Evolutionary conservation across 2,329 filamentous ascomycete species (phyloP), one percentile per base, ranked within the genome.

Genomic region (Clonostachys rosea): DNA sequence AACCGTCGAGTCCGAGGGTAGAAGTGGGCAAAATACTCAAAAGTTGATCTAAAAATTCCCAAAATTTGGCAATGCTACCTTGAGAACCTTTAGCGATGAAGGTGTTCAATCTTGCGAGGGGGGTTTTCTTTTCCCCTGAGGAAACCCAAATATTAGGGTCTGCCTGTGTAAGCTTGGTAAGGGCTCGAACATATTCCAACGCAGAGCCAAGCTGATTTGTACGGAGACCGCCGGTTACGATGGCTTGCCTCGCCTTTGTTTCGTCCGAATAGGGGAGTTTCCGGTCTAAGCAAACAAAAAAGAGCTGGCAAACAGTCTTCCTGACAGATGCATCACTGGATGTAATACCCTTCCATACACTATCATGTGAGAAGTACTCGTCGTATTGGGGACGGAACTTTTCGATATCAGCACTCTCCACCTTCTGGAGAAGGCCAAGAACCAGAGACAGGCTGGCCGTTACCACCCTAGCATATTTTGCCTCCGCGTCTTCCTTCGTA

Each of bases 21-120:
- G 77, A 67, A 3, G 64, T 54, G 43, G 86, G 72, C 2, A 92
- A 60, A 1, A 83, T 63, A 18, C 78, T 70, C 6, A 96, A 61
- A 0, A 97, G 66, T 33, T 74, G 70, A 37, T 77, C 73, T 34
- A 95, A 62, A 14, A 78, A 79, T 24, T 74, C 66, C 94, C 94
- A 99, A 59, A 85, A 96, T 10, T 75, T 78, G 5, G 75, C 68
- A 0, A 81, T 73, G 4, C 87, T 86, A n/a, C 83, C 81, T 58
- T 96, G 89, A 0, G 92, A 95, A 4, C 94, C 92, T 56, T 84
- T 88, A 51, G 87, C 84, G 7, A 97, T 71, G 55, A 95, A 94
- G 9, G 82, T 72, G 44, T 80, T 78, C 5, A 99, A 65, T 18
- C 85, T 69, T 5, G 70, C 69, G 2, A 79, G 54, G 0, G 79